A percentile compares a stretch with the other conserved stretches of the same genome.
phyloP scores from a whole-genome alignment of 2,329 filamentous ascomycete genomes.

The Colletotrichum graminicola region DNA sequence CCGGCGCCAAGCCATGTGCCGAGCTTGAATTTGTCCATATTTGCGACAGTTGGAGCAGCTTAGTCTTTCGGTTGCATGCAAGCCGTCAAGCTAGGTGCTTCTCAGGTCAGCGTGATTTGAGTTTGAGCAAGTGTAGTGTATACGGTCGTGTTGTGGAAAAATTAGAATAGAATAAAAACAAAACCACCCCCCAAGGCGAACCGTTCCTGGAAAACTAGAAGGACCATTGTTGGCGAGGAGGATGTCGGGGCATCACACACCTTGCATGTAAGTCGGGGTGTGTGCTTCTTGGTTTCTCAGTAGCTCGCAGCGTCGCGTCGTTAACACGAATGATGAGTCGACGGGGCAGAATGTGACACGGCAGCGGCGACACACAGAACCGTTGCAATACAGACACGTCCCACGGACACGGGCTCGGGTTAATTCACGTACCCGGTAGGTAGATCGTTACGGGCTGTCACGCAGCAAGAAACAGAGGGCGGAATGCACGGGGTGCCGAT shows the following conservation, averaged over 20 bases:
- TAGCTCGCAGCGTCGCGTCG: not conserved
- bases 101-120: not conserved
- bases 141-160: not conserved
- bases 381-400: conserved; percentile 2
- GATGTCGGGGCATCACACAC: not conserved
- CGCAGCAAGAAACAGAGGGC: not conserved
- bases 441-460: not conserved
- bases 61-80: not conserved
- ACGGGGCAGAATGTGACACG: not conserved
- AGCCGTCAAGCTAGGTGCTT: not conserved
- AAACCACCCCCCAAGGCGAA: no score
- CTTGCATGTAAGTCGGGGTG: not conserved
- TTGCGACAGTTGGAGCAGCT: not conserved
- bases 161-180: no score
- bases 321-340: not conserved
- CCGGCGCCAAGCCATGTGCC: conserved; percentile 52
- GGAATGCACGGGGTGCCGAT: not conserved
- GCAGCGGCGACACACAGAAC: conserved; percentile 8
- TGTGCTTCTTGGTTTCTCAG: no score
- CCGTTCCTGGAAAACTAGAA: not conserved
- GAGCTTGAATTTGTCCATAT: conserved; percentile 51
- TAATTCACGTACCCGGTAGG: not conserved
- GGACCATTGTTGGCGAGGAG: not conserved
- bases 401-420: conserved; percentile 22
- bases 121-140: not conserved